Percentiles rank a stretch among this genome's conserved stretches.
Conservation (phyloP, 2,329 filamentous ascomycete species). For the Tolypocladium capitatum region DNA sequence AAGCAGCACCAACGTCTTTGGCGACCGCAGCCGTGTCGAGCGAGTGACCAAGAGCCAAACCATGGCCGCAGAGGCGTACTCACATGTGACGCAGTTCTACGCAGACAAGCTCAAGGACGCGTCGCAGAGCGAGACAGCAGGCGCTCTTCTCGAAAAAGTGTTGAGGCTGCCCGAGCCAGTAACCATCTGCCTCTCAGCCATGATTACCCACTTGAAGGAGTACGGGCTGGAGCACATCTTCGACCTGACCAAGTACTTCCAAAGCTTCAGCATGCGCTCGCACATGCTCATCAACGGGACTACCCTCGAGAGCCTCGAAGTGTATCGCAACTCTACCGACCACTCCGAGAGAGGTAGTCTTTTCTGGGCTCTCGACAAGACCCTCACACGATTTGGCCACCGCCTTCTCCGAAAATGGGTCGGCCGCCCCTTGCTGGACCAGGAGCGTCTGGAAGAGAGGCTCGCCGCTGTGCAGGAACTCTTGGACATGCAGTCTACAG, state of each 20-base stretch:
- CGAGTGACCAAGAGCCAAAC: slow-evolving; percentile 63
- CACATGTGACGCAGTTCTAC: slow-evolving; percentile 87
- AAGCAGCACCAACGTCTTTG: slow-evolving; percentile 82
- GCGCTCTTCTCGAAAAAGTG: slow-evolving; percentile 69
- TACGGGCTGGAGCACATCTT: slow-evolving; percentile 95
- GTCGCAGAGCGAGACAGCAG: slow-evolving; percentile 40
- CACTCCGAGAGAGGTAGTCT: slow-evolving; percentile 74
- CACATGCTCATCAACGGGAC: slow-evolving; percentile 97
- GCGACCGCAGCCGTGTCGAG: slow-evolving; percentile 79
- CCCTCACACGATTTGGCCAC: slow-evolving; percentile 77
- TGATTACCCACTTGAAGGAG: slow-evolving; percentile 86
- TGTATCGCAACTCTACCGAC: slow-evolving; percentile 91
- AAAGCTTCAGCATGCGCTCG: slow-evolving; percentile 83
- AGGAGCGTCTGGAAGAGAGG: slow-evolving; percentile 59
- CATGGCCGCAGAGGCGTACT: slow-evolving; percentile 71
- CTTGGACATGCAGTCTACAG: slow-evolving; percentile 50
- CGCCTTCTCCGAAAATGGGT: slow-evolving; percentile 89
- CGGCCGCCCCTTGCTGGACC: slow-evolving; percentile 74
- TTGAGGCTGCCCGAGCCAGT: slow-evolving; percentile 73
- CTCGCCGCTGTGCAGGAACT: slow-evolving; percentile 80
- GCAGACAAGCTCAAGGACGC: slow-evolving; percentile 65
- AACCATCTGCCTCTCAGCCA: slow-evolving; percentile 83
- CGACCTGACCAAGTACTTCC: slow-evolving; percentile 91
- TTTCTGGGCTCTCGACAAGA: slow-evolving; percentile 92
- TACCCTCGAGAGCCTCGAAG: slow-evolving; percentile 82